A percentile compares a stretch with the other conserved stretches of the same genome.
phyloP scores from a whole-genome alignment of 345 rosid species.

The Carallia brachiata region DNA sequence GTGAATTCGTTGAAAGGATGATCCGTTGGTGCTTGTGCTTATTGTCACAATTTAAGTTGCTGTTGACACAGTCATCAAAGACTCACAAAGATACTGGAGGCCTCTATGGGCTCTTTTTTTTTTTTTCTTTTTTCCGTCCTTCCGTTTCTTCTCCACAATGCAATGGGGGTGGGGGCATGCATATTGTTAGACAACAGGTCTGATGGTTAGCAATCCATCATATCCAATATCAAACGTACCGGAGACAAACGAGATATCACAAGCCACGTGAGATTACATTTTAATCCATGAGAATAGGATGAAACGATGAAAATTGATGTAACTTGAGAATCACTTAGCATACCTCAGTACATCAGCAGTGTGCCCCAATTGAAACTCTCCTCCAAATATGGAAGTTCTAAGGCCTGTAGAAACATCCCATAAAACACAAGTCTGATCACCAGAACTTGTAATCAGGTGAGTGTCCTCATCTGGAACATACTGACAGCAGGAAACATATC shows the following conservation, averaged over 20 bases:
- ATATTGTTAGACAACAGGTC: no score
- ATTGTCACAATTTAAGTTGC: no score
- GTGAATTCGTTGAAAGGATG: no score
- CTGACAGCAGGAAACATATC: constrained; percentile 91
- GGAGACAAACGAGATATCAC: background rate
- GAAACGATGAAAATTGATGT: constrained; percentile 3
- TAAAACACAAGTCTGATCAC: constrained; percentile 86
- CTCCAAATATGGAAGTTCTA: constrained; percentile 92
- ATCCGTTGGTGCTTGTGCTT: no score
- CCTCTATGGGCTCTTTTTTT: no score
- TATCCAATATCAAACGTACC: background rate
- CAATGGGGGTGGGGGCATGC: no score
- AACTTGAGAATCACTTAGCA: constrained; percentile 13
- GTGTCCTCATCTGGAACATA: constrained; percentile 87
- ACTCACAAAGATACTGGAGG: no score
- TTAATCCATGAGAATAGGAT: background rate
- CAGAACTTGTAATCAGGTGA: constrained; percentile 83
- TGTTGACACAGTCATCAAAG: no score
- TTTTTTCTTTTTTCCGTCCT: no score
- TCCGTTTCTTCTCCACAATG: no score
- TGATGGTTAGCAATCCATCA: constrained; percentile 4
- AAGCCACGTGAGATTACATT: no score
- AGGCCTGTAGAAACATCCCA: constrained; percentile 98
- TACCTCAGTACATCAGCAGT: constrained; percentile 93
- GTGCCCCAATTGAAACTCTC: constrained; percentile 96